These are phyloP conservation scores for Aristolochia fimbriata DNA, from an alignment of 164 flowering plant species.

Conservation along the genomic window DNA sequence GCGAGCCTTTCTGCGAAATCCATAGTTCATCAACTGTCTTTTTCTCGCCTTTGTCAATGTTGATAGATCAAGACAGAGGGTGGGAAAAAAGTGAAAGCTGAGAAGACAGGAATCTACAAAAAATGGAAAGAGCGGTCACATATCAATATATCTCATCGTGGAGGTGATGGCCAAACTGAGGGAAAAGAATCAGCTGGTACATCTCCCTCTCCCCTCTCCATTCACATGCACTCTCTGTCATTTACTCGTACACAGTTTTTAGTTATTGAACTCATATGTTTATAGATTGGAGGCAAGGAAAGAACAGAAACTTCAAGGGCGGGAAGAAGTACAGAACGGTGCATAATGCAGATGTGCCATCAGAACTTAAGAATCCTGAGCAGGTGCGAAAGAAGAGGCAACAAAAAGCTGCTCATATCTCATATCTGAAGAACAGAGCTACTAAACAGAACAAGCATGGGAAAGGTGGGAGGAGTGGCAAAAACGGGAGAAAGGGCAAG, in stretches of 20 bases:
- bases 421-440: slow-evolving; percentile 45
- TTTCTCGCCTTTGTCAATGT: not conserved
- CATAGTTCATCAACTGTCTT: no score
- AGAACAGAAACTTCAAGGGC: slow-evolving; percentile 34
- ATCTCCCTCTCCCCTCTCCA: not conserved
- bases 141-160: slow-evolving; percentile 45
- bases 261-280: no score
- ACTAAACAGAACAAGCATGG: slow-evolving; percentile 36
- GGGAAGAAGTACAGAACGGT: slow-evolving; percentile 25
- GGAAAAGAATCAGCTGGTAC: slow-evolving; percentile 36
- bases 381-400: slow-evolving; percentile 77
- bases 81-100: slow-evolving; percentile 65
- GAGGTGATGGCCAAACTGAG: slow-evolving; percentile 34
- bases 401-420: slow-evolving; percentile 42
- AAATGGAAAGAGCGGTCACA: slow-evolving; percentile 81
- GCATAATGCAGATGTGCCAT: slow-evolving; percentile 76
- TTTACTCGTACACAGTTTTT: no score
- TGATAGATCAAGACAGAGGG: slow-evolving; percentile 74
- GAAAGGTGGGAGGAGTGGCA: slow-evolving; percentile 21
- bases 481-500: slow-evolving; percentile 18
- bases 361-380: slow-evolving; percentile 68
- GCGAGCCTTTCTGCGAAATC: no score
- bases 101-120: slow-evolving; percentile 81
- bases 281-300: slow-evolving; percentile 4
- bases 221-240: no score